Percentiles rank a stretch among this genome's conserved stretches.
These are phyloP conservation scores for Taxillus chinensis DNA, from an alignment of 164 flowering plant species.

Conservation along the genomic window DNA sequence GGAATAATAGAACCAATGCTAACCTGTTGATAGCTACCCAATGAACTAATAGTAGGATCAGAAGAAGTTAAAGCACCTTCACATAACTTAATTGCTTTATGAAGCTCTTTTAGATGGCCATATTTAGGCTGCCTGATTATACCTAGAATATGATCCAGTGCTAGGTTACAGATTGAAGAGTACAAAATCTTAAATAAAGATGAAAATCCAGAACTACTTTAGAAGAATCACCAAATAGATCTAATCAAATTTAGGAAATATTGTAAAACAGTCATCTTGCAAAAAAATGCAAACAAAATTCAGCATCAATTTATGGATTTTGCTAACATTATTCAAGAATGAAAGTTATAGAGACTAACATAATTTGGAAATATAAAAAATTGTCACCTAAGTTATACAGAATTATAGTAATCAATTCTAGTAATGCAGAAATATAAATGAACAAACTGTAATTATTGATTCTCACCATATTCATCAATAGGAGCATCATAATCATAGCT, in stretches of 20 bases:
- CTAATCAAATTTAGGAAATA: too few relatives aligned
- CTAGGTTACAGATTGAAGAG: constrained; percentile 1
- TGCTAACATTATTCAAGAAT: too few relatives aligned
- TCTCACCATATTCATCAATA: constrained; percentile 92
- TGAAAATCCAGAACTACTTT: background rate
- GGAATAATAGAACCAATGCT: background rate
- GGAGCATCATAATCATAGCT: constrained; percentile 99
- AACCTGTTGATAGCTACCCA: constrained; percentile 71
- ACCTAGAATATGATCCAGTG: constrained; percentile 34
- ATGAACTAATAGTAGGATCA: constrained; percentile 55
- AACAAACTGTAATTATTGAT: background rate
- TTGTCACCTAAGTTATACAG: too few relatives aligned
- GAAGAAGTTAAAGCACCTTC: constrained; percentile 73
- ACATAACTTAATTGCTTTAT: constrained; percentile 73
- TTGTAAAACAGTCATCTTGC: too few relatives aligned
- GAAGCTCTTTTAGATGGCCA: constrained; percentile 86
- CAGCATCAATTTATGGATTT: too few relatives aligned
- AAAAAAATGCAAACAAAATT: too few relatives aligned
- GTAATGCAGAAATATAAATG: too few relatives aligned
- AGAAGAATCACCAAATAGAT: background rate
- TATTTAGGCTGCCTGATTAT: constrained; percentile 82
- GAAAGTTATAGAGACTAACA: too few relatives aligned
- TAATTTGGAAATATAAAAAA: too few relatives aligned
- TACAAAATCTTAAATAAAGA: background rate
- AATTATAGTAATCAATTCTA: too few relatives aligned